Conservation (phyloP, 805 yeast species). For the Barnettozyma wickerhamii region DNA sequence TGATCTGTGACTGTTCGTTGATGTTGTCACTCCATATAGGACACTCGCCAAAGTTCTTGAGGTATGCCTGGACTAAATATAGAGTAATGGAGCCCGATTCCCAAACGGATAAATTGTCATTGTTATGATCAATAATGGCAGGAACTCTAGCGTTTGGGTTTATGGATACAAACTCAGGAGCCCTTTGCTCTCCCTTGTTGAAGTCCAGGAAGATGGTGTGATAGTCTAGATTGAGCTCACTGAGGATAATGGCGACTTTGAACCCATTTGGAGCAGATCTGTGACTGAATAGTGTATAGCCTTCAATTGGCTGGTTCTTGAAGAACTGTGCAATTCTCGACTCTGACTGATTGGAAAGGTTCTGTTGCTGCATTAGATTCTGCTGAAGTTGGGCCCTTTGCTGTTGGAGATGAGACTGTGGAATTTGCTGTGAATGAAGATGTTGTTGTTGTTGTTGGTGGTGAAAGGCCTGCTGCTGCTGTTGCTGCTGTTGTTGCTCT, state of each 20-base stretch:
- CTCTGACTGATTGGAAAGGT: slow-evolving; percentile 39
- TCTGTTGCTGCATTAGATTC: slow-evolving; percentile 27
- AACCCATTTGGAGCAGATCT: slow-evolving; percentile 95
- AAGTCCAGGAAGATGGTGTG: slow-evolving; percentile 83
- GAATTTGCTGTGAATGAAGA: slow-evolving; percentile 1
- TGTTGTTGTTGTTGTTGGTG: slow-evolving; percentile 1
- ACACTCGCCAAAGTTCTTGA: slow-evolving; percentile 63
- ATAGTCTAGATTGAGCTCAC: slow-evolving; percentile 76
- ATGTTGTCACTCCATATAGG: slow-evolving; percentile 76
- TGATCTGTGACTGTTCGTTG: slow-evolving; percentile 77
- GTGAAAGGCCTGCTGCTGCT: slow-evolving; percentile 5
- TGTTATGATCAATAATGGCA: slow-evolving; percentile 83
- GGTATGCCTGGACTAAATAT: slow-evolving; percentile 68
- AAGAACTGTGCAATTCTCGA: slow-evolving; percentile 68
- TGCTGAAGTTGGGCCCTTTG: slow-evolving; percentile 18
- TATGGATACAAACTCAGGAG: slow-evolving; percentile 89
- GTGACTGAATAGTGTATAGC: slow-evolving; percentile 77
- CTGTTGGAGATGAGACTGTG: slow-evolving; percentile 6
- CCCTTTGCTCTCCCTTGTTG: slow-evolving; percentile 84
- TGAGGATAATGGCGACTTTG: slow-evolving; percentile 86
- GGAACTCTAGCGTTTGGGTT: slow-evolving; percentile 97
- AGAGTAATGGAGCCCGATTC: slow-evolving; percentile 90
- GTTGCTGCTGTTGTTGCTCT: slow-evolving; percentile 7
- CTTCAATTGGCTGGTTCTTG: slow-evolving; percentile 71
- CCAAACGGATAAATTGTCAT: slow-evolving; percentile 82